Percentiles rank a stretch among this genome's conserved stretches.
These are phyloP conservation scores for Tilletia indica DNA, from an alignment of 1,284 basidiomycete species.

Conservation along the genomic window DNA sequence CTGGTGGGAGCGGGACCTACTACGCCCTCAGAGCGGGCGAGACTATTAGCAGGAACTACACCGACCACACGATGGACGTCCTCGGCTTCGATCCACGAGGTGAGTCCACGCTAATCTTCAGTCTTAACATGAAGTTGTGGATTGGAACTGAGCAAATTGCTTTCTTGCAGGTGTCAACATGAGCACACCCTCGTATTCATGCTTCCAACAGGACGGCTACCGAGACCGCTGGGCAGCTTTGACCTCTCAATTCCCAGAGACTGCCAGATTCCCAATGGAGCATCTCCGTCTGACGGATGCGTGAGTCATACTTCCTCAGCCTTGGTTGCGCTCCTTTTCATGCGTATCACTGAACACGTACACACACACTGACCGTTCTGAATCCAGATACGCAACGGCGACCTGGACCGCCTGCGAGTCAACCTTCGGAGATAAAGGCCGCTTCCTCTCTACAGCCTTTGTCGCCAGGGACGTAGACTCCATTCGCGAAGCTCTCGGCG, in stretches of 20 bases:
- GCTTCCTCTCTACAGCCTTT: constrained; percentile 32
- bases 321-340: no score
- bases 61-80: constrained; percentile 27
- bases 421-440: constrained; percentile 26
- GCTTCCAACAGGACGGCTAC: constrained; percentile 32
- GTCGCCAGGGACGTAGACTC: constrained; percentile 31
- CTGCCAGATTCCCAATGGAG: background rate
- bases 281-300: constrained; percentile 11
- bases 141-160: background rate
- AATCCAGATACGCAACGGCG: constrained; percentile 21
- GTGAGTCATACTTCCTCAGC: background rate
- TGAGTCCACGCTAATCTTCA: background rate
- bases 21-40: constrained; percentile 26
- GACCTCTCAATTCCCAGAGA: constrained; percentile 20
- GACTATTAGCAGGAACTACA: constrained; percentile 17
- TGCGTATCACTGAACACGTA: no score
- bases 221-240: constrained; percentile 31
- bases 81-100: constrained; percentile 32
- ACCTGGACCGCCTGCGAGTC: constrained; percentile 24
- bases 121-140: background rate
- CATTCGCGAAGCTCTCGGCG: constrained; percentile 29
- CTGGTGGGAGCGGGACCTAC: constrained; percentile 30
- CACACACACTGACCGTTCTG: no score
- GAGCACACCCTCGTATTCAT: constrained; percentile 27
- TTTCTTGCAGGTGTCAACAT: constrained; percentile 27